These are phyloP conservation scores for Macrolepiota dolichaula DNA, from an alignment of 768 basidiomycete species.

Conservation along the genomic window DNA sequence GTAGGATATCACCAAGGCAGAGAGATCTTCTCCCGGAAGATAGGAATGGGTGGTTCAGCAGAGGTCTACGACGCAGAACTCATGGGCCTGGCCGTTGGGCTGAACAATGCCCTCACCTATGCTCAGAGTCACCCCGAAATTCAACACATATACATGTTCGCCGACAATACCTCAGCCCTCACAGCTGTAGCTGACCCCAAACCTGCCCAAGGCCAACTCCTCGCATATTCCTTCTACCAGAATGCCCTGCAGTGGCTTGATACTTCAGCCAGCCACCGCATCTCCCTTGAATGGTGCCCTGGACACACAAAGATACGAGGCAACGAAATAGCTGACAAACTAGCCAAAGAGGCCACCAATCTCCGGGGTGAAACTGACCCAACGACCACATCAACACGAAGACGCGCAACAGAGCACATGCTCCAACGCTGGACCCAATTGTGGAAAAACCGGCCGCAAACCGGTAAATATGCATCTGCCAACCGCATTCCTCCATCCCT, in stretches of 20 bases:
- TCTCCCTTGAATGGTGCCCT: slow-evolving; percentile 20
- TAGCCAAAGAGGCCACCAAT: not conserved
- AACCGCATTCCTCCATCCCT: not conserved
- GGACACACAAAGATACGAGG: slow-evolving; percentile 16
- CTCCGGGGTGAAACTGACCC: not conserved
- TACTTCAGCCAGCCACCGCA: not conserved
- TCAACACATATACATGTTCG: slow-evolving; percentile 19
- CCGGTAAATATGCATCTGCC: not conserved
- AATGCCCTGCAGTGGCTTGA: slow-evolving; percentile 11
- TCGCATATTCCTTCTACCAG: slow-evolving; percentile 15
- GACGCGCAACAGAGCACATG: not conserved
- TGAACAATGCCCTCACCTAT: slow-evolving; percentile 6
- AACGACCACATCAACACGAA: not conserved
- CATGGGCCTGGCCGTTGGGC: slow-evolving; percentile 18
- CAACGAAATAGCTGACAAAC: slow-evolving; percentile 16
- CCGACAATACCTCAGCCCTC: slow-evolving; percentile 21
- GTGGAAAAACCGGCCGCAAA: not conserved
- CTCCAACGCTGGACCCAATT: not conserved
- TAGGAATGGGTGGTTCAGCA: slow-evolving; percentile 22
- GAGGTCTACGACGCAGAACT: slow-evolving; percentile 27
- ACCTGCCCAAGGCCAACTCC: slow-evolving; percentile 17
- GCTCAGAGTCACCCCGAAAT: not conserved
- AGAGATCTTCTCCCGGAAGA: slow-evolving; percentile 10
- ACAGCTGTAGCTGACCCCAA: slow-evolving; percentile 18
- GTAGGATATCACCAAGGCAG: slow-evolving; percentile 15